Percentiles rank a stretch among this genome's conserved stretches.
Conservation (phyloP, 2,329 filamentous ascomycete species). For the Whalleya microplaca region DNA sequence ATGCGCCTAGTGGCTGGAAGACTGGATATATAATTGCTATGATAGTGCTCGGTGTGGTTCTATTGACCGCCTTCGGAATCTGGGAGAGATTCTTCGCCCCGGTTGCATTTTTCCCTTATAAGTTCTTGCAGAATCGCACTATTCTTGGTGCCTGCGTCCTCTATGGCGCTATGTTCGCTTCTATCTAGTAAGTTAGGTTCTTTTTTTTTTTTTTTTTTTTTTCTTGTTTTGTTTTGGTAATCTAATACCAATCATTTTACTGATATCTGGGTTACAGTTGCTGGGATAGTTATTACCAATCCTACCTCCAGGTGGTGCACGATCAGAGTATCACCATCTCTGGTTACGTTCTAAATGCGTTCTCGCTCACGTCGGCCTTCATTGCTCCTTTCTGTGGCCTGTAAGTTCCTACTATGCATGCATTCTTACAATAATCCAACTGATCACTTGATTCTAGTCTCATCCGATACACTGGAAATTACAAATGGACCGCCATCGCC, state of each 20-base stretch:
- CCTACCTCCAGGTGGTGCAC: conserved; percentile 52
- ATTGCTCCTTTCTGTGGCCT: conserved; percentile 50
- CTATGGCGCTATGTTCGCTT: conserved; percentile 45
- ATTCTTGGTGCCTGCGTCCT: conserved; percentile 49
- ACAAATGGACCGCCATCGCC: conserved; percentile 47
- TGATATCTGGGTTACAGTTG: conserved; percentile 18
- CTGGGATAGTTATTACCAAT: conserved; percentile 54
- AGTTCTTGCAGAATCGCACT: conserved; percentile 52
- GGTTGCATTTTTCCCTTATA: conserved; percentile 60
- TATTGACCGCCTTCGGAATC: conserved; percentile 51
- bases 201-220: no score
- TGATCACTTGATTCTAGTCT: conserved; percentile 24
- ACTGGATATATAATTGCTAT: conserved; percentile 50
- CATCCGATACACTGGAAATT: conserved; percentile 49
- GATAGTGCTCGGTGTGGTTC: conserved; percentile 52
- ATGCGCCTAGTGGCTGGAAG: conserved; percentile 43
- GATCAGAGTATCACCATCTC: conserved; percentile 41
- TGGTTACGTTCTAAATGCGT: conserved; percentile 47
- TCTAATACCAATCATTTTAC: background rate
- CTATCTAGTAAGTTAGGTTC: conserved; percentile 40
- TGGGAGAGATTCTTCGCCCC: conserved; percentile 62
- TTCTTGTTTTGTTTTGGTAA: background rate
- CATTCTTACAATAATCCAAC: background rate
- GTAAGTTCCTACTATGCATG: conserved; percentile 21
- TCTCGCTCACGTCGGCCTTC: conserved; percentile 49